A percentile compares a stretch with the other conserved stretches of the same genome.
Conservation (phyloP, 768 basidiomycete genomes). For the Leucocoprinus birnbaumii region DNA sequence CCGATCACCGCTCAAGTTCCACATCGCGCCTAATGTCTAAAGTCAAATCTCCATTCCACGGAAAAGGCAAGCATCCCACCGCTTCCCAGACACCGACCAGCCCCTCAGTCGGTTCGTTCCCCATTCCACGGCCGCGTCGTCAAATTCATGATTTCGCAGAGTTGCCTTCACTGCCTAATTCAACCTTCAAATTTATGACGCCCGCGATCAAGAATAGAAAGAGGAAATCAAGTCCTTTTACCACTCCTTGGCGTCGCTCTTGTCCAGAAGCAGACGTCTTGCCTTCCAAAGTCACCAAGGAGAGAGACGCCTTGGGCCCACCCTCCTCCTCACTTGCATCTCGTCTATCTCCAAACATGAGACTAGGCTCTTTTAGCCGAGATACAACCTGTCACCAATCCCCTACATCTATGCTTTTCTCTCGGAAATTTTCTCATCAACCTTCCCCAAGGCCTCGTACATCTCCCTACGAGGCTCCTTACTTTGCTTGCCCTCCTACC, state of each 20-base stretch:
- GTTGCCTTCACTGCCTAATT: too few species aligned
- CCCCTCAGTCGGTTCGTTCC: background rate
- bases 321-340: slow-evolving; percentile 12
- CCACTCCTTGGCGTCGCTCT: too few species aligned
- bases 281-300: too few species aligned
- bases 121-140: too few species aligned
- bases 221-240: too few species aligned
- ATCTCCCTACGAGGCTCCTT: slow-evolving; percentile 41
- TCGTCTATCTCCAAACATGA: slow-evolving; percentile 14
- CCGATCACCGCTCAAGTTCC: background rate
- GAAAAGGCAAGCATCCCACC: slow-evolving; percentile 1
- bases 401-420: slow-evolving; percentile 20
- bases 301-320: too few species aligned
- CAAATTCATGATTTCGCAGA: background rate
- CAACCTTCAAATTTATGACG: too few species aligned
- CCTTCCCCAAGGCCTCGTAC: slow-evolving; percentile 34
- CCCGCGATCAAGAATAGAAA: too few species aligned
- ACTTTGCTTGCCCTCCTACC: slow-evolving; percentile 40
- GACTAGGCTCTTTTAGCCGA: slow-evolving; percentile 7
- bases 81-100: background rate
- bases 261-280: too few species aligned
- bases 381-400: slow-evolving; percentile 14
- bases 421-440: slow-evolving; percentile 24
- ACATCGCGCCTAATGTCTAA: slow-evolving; percentile 12
- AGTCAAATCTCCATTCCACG: slow-evolving; percentile 8